Conservation (phyloP, 805 yeast species). For the Pichia gijzeniarum region DNA sequence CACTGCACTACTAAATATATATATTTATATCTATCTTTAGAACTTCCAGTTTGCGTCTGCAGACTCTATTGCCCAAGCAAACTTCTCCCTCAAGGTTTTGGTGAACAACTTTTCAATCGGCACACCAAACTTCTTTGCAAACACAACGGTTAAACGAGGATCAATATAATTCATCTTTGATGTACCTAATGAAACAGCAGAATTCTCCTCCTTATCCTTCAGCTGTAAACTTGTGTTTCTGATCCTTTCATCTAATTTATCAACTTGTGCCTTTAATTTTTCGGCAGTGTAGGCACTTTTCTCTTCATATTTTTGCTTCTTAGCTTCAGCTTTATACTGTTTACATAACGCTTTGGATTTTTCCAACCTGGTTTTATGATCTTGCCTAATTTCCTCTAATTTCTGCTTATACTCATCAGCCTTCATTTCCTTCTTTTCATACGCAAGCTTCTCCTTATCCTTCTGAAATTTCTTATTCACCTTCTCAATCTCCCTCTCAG, state of each 20-base stretch:
- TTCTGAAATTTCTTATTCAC: constrained; percentile 57
- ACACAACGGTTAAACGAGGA: constrained; percentile 85
- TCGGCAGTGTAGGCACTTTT: constrained; percentile 52
- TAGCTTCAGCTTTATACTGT: constrained; percentile 51
- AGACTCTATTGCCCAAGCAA: constrained; percentile 92
- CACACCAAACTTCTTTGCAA: constrained; percentile 76
- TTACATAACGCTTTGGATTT: constrained; percentile 47
- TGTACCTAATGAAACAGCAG: constrained; percentile 88
- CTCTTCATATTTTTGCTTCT: constrained; percentile 51
- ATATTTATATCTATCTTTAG: constrained; percentile 31
- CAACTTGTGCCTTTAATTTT: constrained; percentile 65
- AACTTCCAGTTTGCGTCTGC: constrained; percentile 86
- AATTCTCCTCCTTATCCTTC: constrained; percentile 90
- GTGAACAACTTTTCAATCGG: constrained; percentile 92
- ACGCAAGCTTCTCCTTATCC: constrained; percentile 68
- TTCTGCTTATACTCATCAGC: constrained; percentile 48
- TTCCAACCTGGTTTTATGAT: constrained; percentile 47
- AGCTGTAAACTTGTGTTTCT: constrained; percentile 62
- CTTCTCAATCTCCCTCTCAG: constrained; percentile 62
- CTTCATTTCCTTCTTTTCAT: constrained; percentile 49
- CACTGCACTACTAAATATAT: neutral
- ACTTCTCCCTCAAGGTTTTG: constrained; percentile 85
- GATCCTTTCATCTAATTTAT: constrained; percentile 65
- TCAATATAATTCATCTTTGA: constrained; percentile 94
- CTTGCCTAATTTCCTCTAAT: constrained; percentile 45